A percentile compares a stretch with the other conserved stretches of the same genome.
Conservation (phyloP, 805 yeast species). For the Candida dendrica region DNA sequence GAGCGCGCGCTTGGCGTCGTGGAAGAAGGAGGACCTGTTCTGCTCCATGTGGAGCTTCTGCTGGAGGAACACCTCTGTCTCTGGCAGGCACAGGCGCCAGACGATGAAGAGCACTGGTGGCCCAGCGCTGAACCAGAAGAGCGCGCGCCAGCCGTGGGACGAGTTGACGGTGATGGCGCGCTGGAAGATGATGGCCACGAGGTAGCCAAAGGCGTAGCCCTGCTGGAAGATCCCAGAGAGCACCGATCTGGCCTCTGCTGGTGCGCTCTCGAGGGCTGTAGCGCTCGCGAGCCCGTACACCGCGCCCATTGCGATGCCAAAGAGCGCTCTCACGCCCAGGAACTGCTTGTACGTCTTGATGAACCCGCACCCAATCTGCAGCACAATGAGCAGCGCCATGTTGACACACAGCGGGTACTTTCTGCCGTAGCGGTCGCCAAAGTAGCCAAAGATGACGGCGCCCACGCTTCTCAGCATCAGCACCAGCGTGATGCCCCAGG, state of each 20-base stretch:
- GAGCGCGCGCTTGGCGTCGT: constrained; percentile 26
- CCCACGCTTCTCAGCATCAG: constrained; percentile 65
- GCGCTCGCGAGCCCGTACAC: constrained; percentile 37
- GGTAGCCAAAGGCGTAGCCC: constrained; percentile 70
- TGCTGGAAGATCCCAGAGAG: constrained; percentile 69
- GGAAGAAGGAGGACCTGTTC: constrained; percentile 25
- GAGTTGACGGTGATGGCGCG: constrained; percentile 54
- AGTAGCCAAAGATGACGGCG: constrained; percentile 50
- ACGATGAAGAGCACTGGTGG: constrained; percentile 33
- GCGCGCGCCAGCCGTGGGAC: constrained; percentile 51
- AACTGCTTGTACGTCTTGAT: constrained; percentile 49
- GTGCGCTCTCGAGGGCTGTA: constrained; percentile 38
- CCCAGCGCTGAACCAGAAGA: constrained; percentile 68
- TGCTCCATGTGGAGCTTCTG: constrained; percentile 29
- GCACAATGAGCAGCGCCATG: constrained; percentile 36
- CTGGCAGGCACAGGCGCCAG: constrained; percentile 39
- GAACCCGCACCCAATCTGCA: constrained; percentile 61
- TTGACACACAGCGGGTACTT: constrained; percentile 49
- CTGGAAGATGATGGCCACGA: constrained; percentile 57
- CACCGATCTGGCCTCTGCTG: constrained; percentile 48
- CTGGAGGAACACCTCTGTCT: constrained; percentile 44
- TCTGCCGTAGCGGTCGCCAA: constrained; percentile 56
- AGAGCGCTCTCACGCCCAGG: constrained; percentile 56
- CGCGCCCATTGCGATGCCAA: constrained; percentile 52
- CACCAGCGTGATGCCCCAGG: constrained; percentile 59